Evolutionary conservation across 768 basidiomycete species (phyloP).

Genomic region (Suillus brevipes): DNA sequence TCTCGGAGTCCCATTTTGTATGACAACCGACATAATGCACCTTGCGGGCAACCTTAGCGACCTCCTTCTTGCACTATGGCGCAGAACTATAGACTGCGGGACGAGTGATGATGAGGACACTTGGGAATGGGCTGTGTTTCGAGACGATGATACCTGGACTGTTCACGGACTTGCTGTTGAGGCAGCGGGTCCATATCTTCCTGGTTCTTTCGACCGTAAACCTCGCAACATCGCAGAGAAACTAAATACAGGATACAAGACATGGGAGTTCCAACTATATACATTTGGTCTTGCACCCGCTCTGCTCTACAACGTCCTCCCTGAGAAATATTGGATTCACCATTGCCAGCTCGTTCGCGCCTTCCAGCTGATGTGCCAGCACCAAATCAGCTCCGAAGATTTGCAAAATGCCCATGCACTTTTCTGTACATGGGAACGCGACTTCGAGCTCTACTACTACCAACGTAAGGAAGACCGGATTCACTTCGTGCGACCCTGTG

Average conservation of each 20-base stretch:
- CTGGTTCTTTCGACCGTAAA: slow-evolving; percentile 21
- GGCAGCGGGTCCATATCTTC: slow-evolving; percentile 11
- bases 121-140: slow-evolving; percentile 37
- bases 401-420: slow-evolving; percentile 15
- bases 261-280: slow-evolving; percentile 25
- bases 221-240: slow-evolving; percentile 28
- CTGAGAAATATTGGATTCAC: slow-evolving; percentile 16
- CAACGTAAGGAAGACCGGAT: no score
- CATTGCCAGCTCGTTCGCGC: slow-evolving; percentile 25
- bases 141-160: slow-evolving; percentile 16
- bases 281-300: slow-evolving; percentile 19
- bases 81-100: slow-evolving; percentile 17
- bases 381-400: slow-evolving; percentile 14
- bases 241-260: slow-evolving; percentile 31
- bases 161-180: slow-evolving; percentile 19
- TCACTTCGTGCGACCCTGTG: no score
- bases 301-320: slow-evolving; percentile 19
- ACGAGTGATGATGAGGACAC: slow-evolving; percentile 21
- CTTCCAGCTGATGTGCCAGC: slow-evolving; percentile 23
- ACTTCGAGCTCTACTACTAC: no score
- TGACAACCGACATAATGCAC: slow-evolving; percentile 47
- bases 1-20: slow-evolving; percentile 35
- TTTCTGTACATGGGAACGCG: slow-evolving; percentile 26
- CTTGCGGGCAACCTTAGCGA: slow-evolving; percentile 29
- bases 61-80: slow-evolving; percentile 26